Evolutionary conservation across 768 basidiomycete genomes (phyloP), one percentile per base, ranked within the genome.

Genomic region (Lyophyllum decastes): DNA sequence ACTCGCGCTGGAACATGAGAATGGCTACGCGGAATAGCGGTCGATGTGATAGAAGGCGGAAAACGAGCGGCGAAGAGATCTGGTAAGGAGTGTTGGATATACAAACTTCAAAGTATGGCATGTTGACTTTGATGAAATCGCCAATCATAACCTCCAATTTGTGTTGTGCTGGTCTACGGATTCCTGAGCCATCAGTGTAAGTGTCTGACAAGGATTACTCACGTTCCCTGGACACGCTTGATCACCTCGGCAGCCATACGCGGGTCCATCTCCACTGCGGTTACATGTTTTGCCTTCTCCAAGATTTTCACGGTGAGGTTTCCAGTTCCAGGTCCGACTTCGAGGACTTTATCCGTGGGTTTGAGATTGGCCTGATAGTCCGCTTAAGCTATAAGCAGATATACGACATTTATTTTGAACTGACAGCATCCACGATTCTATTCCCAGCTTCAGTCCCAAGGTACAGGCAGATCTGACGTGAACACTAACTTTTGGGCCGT

Each of bases 1-100:
- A 99, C 73, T 99, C 97, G 55, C 95, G 90, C 76, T 99, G 97
- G 78, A 99, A 99, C 97, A 99, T 99, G 76, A 99, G 90, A 60
- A 99, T 94, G 33, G 94, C 93, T 56, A 91, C 86, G 24, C 96
- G 93, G 70, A 92, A 94, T 44, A 98, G 79, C 0, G 97, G 97
- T 2, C 97, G 90, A 66, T 98, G 95, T 2, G 97, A 98, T 49
- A 98, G 87, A 33, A 99, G 85, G 58, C 93, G 92, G 82, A 99
- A 99, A 54, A 98, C 90, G 49, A 99, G 88, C 5, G 95, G 93
- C 0, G 97, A 98, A 2, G 97, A 98, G 66, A 99, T 99, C 73
- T 98, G 95, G 73, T 98, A 99, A 0, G 97, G 97, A 0, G 97
- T 99, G 70, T 99, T 99, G 65, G 93, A 95, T 67, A 99, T 98